These are phyloP conservation scores for Phytophthora constricta DNA, from an alignment of 352 stramenopile species.

Conservation along the genomic window DNA sequence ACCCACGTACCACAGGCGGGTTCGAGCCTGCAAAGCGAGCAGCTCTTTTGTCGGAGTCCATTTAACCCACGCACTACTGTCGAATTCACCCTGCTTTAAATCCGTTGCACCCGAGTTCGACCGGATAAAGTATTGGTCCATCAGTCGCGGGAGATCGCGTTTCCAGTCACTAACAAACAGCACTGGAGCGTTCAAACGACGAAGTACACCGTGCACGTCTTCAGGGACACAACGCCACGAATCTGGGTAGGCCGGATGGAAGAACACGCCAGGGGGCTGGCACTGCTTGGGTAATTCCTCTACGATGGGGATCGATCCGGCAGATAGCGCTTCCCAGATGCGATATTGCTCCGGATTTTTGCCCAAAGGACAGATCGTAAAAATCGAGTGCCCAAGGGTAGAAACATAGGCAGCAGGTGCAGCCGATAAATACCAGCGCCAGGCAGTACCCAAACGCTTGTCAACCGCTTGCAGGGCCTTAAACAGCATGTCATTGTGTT, in stretches of 20 bases:
- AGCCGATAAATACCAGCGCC: conserved; percentile 57
- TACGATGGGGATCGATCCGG: conserved; percentile 68
- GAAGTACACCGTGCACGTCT: conserved; percentile 63
- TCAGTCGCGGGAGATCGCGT: conserved; percentile 49
- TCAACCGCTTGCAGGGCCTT: conserved; percentile 66
- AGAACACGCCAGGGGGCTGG: conserved; percentile 54
- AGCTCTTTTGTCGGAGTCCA: conserved; percentile 46
- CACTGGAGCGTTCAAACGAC: conserved; percentile 55
- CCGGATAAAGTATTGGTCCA: conserved; percentile 44
- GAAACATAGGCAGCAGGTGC: conserved; percentile 59
- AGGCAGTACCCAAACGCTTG: conserved; percentile 43
- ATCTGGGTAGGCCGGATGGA: conserved; percentile 63
- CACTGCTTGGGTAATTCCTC: conserved; percentile 52
- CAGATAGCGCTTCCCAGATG: conserved; percentile 72
- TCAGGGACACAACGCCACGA: conserved; percentile 63
- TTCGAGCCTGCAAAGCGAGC: conserved; percentile 37
- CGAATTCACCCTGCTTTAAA: conserved; percentile 4
- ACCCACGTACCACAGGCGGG: conserved; percentile 45
- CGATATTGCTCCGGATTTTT: conserved; percentile 78
- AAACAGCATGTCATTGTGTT: conserved; percentile 69
- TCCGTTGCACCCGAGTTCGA: conserved; percentile 5
- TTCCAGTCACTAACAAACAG: conserved; percentile 68
- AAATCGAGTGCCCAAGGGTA: conserved; percentile 60
- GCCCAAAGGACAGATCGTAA: conserved; percentile 66
- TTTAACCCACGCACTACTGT: conserved; percentile 20